phyloP scores from a whole-genome alignment of 495 filamentous ascomycete species.

The Aspergillus sclerotioniger region DNA sequence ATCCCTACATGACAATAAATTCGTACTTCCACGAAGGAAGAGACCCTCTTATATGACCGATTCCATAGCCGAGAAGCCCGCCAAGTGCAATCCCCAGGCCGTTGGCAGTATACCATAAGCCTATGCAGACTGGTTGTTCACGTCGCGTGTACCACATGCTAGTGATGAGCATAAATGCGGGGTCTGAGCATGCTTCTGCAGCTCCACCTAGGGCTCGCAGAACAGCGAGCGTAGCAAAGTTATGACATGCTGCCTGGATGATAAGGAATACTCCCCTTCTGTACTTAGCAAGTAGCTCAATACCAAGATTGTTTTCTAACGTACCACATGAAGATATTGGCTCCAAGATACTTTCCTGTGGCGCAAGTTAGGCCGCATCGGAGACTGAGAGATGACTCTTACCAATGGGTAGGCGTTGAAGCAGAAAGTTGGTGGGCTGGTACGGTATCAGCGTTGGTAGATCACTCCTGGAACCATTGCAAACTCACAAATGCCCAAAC shows the following conservation, averaged over 20 bases:
- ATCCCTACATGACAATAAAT: slow-evolving; percentile 47
- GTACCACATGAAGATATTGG: slow-evolving; percentile 59
- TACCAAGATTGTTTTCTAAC: not conserved
- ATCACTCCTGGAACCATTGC: too few relatives aligned
- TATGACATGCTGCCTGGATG: slow-evolving; percentile 53
- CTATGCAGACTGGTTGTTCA: slow-evolving; percentile 59
- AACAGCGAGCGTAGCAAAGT: slow-evolving; percentile 51
- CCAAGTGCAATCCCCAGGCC: slow-evolving; percentile 58
- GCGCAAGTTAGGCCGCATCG: not conserved
- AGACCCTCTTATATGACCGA: slow-evolving; percentile 52
- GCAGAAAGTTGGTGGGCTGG: slow-evolving; percentile 49
- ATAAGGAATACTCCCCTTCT: slow-evolving; percentile 53
- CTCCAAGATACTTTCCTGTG: slow-evolving; percentile 54
- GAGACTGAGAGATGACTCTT: slow-evolving; percentile 3
- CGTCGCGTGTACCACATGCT: slow-evolving; percentile 53
- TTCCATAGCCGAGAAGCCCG: slow-evolving; percentile 58
- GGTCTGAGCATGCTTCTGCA: slow-evolving; percentile 53
- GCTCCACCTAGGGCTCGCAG: slow-evolving; percentile 53
- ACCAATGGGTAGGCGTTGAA: slow-evolving; percentile 58
- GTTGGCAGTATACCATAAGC: slow-evolving; percentile 60
- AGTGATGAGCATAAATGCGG: slow-evolving; percentile 38
- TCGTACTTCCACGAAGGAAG: slow-evolving; percentile 59
- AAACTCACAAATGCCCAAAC: slow-evolving; percentile 39
- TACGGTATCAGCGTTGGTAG: not conserved
- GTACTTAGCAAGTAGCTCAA: not conserved